Base-by-base conservation (phyloP, 257 asterid species). In the Solanum chiquidenum region DNA sequence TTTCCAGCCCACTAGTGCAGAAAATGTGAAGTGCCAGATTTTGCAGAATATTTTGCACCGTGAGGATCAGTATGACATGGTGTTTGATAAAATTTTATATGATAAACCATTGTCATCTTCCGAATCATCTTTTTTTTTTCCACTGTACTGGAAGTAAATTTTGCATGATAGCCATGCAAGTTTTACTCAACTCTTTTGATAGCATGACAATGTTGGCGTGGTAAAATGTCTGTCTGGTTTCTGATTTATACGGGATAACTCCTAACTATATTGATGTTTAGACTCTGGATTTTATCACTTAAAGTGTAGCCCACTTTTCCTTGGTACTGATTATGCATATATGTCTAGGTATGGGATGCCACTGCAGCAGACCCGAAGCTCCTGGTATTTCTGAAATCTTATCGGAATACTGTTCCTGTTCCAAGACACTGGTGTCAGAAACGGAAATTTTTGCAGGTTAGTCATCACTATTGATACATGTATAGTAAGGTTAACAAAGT, bases 401-500 rank as follows among this genome's bases (percentile, higher is more conserved):
- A 96, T 68, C 93, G 99, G 64, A 97, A 97, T 86, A 93, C 99
- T 40, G 99, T 97, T 89, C 98, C 98, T 10, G 99, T 97, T 88
- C 99, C 99, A n/a, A 95, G 99, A 37, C 99, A 97, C 92, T 97
- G 99, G 99, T 93, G 95, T 90, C 99, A 97, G 95, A 97, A 97
- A 90, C 90, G 99, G 87, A 97, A 97, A 90, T 97, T 95, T 93
- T 91, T 96, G 89, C 99, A 97, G 99, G 99, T 97, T 89, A 92
- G 89, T 91, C 69, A 46, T 60, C 80, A 60, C 83, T 85, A 34
- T 38, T 49, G 58, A 73, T 88, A 38, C 42, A 27, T 21, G 38
- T 58, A 42, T 82, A 7, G 10, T 31, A 49, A 46, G 31, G 42
- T 31, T 31, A 82, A 31, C 14, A 31, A 27, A 82, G 44, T 49